phyloP scores from a whole-genome alignment of 257 asterid species.

The Primulina eburnea region DNA sequence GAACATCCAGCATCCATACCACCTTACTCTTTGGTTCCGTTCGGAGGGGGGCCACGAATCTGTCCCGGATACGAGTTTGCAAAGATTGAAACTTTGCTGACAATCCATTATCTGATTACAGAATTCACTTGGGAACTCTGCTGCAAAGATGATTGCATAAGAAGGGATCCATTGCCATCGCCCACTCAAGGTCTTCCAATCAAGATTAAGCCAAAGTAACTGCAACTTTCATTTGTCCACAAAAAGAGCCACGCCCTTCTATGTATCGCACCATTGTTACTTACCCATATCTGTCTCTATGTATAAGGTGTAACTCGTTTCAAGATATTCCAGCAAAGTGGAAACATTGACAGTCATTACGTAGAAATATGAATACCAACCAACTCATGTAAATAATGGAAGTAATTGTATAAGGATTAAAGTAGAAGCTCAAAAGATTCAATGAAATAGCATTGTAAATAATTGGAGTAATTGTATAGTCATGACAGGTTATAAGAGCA shows the following conservation, averaged over 20 bases:
- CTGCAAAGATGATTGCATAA: constrained; percentile 37
- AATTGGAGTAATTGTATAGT: too few relatives aligned
- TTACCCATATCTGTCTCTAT: too few relatives aligned
- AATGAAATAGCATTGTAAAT: too few relatives aligned
- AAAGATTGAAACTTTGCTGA: constrained; percentile 53
- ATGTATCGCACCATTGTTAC: not conserved
- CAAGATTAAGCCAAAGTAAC: constrained; percentile 32
- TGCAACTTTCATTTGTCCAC: not conserved
- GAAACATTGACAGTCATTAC: too few relatives aligned
- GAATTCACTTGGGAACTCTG: constrained; percentile 57
- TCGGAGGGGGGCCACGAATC: constrained; percentile 69
- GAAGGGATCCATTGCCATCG: constrained; percentile 59
- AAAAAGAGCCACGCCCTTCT: not conserved
- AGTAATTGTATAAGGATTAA: too few relatives aligned
- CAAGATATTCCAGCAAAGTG: too few relatives aligned
- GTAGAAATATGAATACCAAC: too few relatives aligned
- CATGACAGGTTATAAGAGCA: too few relatives aligned
- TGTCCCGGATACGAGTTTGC: constrained; percentile 84
- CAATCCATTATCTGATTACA: constrained; percentile 52
- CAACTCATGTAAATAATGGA: too few relatives aligned
- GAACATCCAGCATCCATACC: constrained; percentile 47
- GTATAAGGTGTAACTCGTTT: too few relatives aligned
- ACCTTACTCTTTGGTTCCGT: constrained; percentile 61
- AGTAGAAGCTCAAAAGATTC: too few relatives aligned
- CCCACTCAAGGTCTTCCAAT: constrained; percentile 67